Base-by-base conservation (phyloP, 106 monocot species). In the Allium sativum region DNA sequence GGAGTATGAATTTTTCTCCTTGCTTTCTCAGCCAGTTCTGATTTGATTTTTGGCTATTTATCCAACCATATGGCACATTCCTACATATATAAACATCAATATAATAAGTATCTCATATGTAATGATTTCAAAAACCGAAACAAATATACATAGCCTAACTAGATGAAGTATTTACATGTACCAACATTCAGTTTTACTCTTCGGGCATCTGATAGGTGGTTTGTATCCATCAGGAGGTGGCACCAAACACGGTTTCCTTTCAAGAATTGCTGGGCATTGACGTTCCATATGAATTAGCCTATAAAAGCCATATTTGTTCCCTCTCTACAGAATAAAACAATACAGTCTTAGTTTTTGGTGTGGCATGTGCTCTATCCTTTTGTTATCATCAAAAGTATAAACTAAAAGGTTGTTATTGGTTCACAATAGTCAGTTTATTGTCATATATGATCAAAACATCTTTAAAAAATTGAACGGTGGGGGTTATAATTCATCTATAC, bases 51-150 rank as follows among this genome's bases (percentile, higher is more conserved):
- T 90, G 66, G 57, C 65, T 90, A 72, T 85, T 90, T 50, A 90
- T 90, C 90, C 90, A 90, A 44, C 85, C 76, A 67, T 85, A 90
- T 15, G 90, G 90, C 14, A 90, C 90, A 70, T 90, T 90, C 75
- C 90, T 85, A 69, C 64, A 69, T 21, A 66, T 19, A 65, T 14
- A 54, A 54, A 55, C 19, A 55, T 7, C 13, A 50, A 12, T 12
- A 50, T 12, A 50, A 12, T 50, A 12, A 12, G 15, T 0, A 5
- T 12, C 15, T 50, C 31, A 2, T 3, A 5, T 31, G 5, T 31
- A 31, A 31, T 31, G 31, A 2, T 31, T 31, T 5, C 2, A 31
- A n/a, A 31, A 31, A 0, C 31, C 31, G 31, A 87, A 68, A 40
- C 81, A 88, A 40, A 87, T 88, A 64, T 93, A 82, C 15, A 31